These are phyloP conservation scores for sweet orange (Citrus sinensis) DNA, from an alignment of 345 rosid genomes.

Conservation along the genomic window DNA sequence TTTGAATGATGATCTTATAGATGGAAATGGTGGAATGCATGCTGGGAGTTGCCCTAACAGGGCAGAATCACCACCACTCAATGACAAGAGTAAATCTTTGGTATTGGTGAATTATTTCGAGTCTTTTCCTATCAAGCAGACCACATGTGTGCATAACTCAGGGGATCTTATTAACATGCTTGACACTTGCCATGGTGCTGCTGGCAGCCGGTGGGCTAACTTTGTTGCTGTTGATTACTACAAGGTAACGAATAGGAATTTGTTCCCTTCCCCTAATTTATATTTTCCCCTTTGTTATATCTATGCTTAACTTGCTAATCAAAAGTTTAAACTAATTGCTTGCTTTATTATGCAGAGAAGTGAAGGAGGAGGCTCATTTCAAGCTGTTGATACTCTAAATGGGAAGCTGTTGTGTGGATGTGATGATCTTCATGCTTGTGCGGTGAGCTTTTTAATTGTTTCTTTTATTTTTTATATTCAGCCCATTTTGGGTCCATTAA, in stretches of 20 bases:
- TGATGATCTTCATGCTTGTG: constrained; percentile 39
- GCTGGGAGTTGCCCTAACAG: constrained; percentile 55
- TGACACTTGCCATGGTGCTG: constrained; percentile 40
- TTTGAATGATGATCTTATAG: constrained; percentile 21
- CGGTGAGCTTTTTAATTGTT: constrained; percentile 15
- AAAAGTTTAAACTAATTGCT: background rate
- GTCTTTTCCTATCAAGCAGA: constrained; percentile 25
- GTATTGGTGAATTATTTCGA: constrained; percentile 42
- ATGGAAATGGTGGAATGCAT: constrained; percentile 59
- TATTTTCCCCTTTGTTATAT: too few species aligned
- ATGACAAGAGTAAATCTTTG: constrained; percentile 51
- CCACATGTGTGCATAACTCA: constrained; percentile 44
- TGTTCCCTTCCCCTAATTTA: background rate
- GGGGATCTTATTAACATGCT: constrained; percentile 48
- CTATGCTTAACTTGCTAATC: too few species aligned
- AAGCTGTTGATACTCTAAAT: constrained; percentile 57
- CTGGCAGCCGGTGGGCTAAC: constrained; percentile 61
- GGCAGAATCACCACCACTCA: constrained; percentile 41
- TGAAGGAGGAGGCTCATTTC: constrained; percentile 64
- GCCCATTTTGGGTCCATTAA: background rate
- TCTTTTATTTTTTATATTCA: background rate
- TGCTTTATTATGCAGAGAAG: constrained; percentile 43
- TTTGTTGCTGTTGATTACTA: constrained; percentile 60
- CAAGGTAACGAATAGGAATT: constrained; percentile 30
- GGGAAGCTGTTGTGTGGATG: constrained; percentile 56